Evolutionary conservation across 2,329 filamentous ascomycete genomes (phyloP).

Genomic region (Zymoseptoria pseudotritici): DNA sequence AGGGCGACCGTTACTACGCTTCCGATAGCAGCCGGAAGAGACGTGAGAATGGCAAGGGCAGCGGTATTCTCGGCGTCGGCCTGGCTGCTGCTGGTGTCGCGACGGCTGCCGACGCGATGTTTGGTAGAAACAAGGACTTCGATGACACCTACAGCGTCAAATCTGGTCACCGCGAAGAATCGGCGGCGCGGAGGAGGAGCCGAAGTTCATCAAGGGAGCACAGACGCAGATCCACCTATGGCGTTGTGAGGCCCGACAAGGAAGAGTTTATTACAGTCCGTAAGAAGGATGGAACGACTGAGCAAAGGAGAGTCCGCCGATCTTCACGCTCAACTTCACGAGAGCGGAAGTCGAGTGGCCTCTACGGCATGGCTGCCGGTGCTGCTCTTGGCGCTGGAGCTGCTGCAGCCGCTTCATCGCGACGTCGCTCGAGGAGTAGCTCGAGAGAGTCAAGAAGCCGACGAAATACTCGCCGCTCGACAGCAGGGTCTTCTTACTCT

Average conservation of each 20-base stretch:
- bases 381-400: conserved; percentile 6
- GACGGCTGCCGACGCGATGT: conserved; percentile 47
- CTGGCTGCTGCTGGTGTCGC: conserved; percentile 48
- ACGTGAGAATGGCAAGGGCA: conserved; percentile 34
- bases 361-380: conserved; percentile 11
- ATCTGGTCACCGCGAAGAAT: conserved; percentile 41
- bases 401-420: conserved; percentile 20
- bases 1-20: conserved; percentile 51
- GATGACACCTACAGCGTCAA: conserved; percentile 55
- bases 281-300: conserved; percentile 26
- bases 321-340: conserved; percentile 26
- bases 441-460: conserved; percentile 29
- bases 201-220: conserved; percentile 27
- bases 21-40: conserved; percentile 42
- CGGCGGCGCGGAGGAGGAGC: conserved; percentile 25
- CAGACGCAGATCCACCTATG: conserved; percentile 24
- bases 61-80: conserved; percentile 48
- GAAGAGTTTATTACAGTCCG: conserved; percentile 23
- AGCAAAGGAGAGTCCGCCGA: conserved; percentile 16
- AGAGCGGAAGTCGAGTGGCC: conserved; percentile 22
- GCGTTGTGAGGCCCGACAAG: conserved; percentile 13
- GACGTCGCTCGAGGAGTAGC: conserved; percentile 33
- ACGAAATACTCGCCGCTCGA: conserved; percentile 6
- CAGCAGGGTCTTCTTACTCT: conserved; percentile 10
- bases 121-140: conserved; percentile 44